Base-by-base conservation (phyloP, 805 yeast genomes). In the Nakazawaea siamensis region DNA sequence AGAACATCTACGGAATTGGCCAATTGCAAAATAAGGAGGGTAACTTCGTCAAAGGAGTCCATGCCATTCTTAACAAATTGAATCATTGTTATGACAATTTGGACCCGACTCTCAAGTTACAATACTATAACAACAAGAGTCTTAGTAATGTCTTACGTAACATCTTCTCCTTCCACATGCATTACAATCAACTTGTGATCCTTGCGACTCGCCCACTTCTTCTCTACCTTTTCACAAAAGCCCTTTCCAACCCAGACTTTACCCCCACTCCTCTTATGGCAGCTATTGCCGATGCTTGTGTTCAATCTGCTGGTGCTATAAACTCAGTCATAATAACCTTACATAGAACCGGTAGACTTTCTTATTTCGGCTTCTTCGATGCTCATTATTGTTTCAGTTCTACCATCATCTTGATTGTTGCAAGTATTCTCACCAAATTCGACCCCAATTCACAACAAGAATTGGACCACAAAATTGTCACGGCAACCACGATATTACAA, bases 351-450 rank as follows among this genome's bases (percentile, higher is more conserved):
- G 38, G 36, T 2, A 34, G 26, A 12, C 25, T 38, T 14, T 31
- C 41, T 7, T 19, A 19, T 7, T 38, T 26, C 27, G 41, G 41
- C 10, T 33, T 18, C 23, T 38, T 38, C 27, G 41, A 38, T 34
- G 35, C 41, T 5, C 41, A 38, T 27, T 38, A 33, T 18, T 26
- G 33, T 26, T 38, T 33, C 26, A 38, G 41, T 18, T 38, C 41
- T 10, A 38, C 41, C 4, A 31, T 31, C n/a, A 38, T 38, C 11
- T 30, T 38, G 12, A 30, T 34, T 20, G 30, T 38, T 6, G 20
- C 32, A 2, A 20, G 13, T 8, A 18, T 20, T 9, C 13, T 38
- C 20, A 38, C 41, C 4, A 31, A 14, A 2, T 27, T 23, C 21
- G 36, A 32, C 12, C 26, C 14, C 13, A 14, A 11, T 3, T 5